A percentile compares a stretch with the other conserved stretches of the same genome.
Evolutionary conservation across 768 basidiomycete genomes (phyloP).

Genomic region (Podaxis rugospora): DNA sequence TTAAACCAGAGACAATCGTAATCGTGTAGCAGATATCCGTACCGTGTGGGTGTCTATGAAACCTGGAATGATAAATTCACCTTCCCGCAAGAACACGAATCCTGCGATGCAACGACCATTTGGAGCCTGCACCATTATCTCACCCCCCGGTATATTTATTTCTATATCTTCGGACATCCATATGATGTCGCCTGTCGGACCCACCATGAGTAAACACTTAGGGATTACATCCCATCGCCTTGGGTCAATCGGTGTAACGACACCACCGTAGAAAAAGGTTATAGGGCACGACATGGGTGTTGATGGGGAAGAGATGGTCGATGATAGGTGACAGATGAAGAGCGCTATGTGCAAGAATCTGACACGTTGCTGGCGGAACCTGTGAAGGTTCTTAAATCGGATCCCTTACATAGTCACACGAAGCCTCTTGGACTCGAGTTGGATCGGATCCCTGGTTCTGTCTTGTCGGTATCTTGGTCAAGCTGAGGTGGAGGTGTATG

Average conservation of each 20-base stretch:
- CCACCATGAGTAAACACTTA: slow-evolving; percentile 53
- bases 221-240: slow-evolving; percentile 42
- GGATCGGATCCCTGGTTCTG: too few relatives aligned
- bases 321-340: background rate
- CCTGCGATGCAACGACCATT: slow-evolving; percentile 44
- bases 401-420: too few relatives aligned
- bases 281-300: slow-evolving; percentile 14
- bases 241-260: slow-evolving; percentile 49
- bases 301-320: background rate
- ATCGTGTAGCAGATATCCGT: slow-evolving; percentile 22
- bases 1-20: background rate
- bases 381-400: too few relatives aligned
- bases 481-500: too few relatives aligned
- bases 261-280: slow-evolving; percentile 47
- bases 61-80: slow-evolving; percentile 80
- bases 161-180: slow-evolving; percentile 67
- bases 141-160: slow-evolving; percentile 38
- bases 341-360: too few relatives aligned
- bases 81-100: slow-evolving; percentile 37
- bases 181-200: slow-evolving; percentile 45
- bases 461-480: too few relatives aligned
- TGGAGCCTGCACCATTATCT: slow-evolving; percentile 30
- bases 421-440: too few relatives aligned
- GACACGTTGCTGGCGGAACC: too few relatives aligned
- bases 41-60: slow-evolving; percentile 93